These are phyloP conservation scores for Gardenia jasminoides DNA, from an alignment of 257 asterid genomes.

Conservation along the genomic window DNA sequence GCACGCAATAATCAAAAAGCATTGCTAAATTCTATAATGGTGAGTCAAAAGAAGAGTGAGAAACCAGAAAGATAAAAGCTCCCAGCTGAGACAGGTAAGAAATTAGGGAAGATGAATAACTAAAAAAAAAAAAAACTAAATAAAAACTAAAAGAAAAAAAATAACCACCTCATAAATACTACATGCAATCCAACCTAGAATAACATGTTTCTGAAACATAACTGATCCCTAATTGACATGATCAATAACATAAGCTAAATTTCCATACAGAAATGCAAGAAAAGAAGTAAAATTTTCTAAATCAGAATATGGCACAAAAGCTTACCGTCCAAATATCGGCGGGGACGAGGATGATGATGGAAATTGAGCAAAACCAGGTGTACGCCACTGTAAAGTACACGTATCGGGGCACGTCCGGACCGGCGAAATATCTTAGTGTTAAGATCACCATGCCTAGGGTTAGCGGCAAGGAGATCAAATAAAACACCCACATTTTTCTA, in stretches of 20 bases:
- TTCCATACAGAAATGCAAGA: not conserved
- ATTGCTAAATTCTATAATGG: not conserved
- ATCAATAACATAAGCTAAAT: not conserved
- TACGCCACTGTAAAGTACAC: slow-evolving; percentile 91
- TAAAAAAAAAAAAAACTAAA: too few relatives aligned
- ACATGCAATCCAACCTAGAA: not conserved
- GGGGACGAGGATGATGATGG: slow-evolving; percentile 96
- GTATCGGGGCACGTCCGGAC: slow-evolving; percentile 91
- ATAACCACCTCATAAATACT: not conserved
- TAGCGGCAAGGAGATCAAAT: slow-evolving; percentile 94
- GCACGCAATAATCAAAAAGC: not conserved
- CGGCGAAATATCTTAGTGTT: slow-evolving; percentile 85
- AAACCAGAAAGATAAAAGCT: not conserved
- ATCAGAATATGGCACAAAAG: slow-evolving; percentile 7
- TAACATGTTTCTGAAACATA: not conserved
- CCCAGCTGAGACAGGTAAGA: not conserved
- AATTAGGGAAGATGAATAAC: not conserved
- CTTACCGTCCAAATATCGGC: slow-evolving; percentile 98
- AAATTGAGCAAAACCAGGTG: slow-evolving; percentile 97
- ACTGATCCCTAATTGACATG: slow-evolving; percentile 8
- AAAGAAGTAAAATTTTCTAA: not conserved
- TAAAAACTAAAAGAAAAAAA: not conserved
- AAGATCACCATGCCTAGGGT: slow-evolving; percentile 85
- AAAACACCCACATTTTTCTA: slow-evolving; percentile 85
- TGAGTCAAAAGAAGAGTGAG: not conserved